Percentiles rank a stretch among this genome's conserved stretches.
These are phyloP conservation scores for Penicillium griseofulvum DNA, from an alignment of 2,329 filamentous ascomycete genomes.

Conservation along the genomic window DNA sequence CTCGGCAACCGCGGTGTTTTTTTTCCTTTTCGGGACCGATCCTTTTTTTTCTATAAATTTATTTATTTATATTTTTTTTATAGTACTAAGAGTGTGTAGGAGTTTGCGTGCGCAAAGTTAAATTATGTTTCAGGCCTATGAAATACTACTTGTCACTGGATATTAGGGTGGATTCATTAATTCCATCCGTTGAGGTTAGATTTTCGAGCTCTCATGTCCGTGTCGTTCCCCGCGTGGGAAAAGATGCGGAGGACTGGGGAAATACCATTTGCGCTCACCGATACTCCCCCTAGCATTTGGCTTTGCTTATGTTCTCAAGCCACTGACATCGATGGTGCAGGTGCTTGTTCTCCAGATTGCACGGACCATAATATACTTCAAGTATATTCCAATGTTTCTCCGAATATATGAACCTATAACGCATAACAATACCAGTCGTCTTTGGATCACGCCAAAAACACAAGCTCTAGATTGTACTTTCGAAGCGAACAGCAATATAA, in stretches of 20 bases:
- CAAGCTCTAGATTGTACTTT: no score
- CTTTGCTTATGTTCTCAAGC: background rate
- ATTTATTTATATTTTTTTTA: background rate
- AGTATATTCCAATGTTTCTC: no score
- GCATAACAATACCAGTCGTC: no score
- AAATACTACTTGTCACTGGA: background rate
- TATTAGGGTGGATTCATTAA: background rate
- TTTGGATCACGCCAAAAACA: no score
- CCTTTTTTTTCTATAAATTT: background rate
- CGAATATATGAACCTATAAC: no score
- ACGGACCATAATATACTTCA: background rate
- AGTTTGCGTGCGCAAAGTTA: background rate
- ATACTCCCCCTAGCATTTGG: background rate
- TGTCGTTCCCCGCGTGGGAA: constrained; percentile 6
- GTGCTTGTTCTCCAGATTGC: background rate
- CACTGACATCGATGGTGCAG: constrained; percentile 7
- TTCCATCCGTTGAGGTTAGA: background rate
- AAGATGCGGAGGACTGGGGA: constrained; percentile 9
- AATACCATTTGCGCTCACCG: constrained; percentile 3
- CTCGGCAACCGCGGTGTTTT: constrained; percentile 1
- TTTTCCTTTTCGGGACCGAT: background rate
- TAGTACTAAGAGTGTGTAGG: background rate
- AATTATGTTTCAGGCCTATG: background rate
- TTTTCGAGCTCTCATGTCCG: background rate
- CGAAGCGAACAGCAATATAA: no score